Percentiles rank a stretch among this genome's conserved stretches.
Conservation (phyloP, 2,329 filamentous ascomycete genomes). For the Aspergillus carbonarius region DNA sequence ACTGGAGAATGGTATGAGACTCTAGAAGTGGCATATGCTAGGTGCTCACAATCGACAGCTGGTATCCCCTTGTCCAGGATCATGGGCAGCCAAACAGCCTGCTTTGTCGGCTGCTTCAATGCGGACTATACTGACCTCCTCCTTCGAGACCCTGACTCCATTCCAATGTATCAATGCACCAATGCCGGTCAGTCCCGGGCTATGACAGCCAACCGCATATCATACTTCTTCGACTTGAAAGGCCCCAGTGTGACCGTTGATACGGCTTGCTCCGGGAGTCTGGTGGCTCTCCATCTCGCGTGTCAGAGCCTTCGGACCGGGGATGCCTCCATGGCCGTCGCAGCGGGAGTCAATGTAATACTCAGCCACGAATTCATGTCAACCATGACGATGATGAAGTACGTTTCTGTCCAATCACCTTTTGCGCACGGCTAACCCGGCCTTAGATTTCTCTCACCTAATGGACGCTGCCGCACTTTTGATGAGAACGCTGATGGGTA, state of each 20-base stretch:
- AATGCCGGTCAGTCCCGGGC: conserved; percentile 27
- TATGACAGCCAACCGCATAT: conserved; percentile 30
- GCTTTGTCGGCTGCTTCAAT: conserved; percentile 30
- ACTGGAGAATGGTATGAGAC: conserved; percentile 28
- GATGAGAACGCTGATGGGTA: conserved; percentile 48
- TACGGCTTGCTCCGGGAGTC: conserved; percentile 35
- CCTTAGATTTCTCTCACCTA: conserved; percentile 27
- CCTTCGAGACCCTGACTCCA: conserved; percentile 29
- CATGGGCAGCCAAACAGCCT: conserved; percentile 28
- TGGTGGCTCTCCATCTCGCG: conserved; percentile 35
- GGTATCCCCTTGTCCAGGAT: conserved; percentile 28
- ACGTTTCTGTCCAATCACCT: neutral
- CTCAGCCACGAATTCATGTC: conserved; percentile 30
- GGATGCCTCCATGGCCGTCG: conserved; percentile 25
- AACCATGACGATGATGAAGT: conserved; percentile 22
- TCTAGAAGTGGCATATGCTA: no score
- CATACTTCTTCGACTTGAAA: conserved; percentile 35
- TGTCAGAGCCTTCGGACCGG: conserved; percentile 27
- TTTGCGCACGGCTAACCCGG: neutral
- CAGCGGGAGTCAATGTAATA: conserved; percentile 26
- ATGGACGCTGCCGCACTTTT: conserved; percentile 33
- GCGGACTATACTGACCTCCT: conserved; percentile 33
- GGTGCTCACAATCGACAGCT: conserved; percentile 15
- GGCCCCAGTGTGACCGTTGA: conserved; percentile 36
- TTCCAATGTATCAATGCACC: conserved; percentile 28